Evolutionary conservation across 163 green algal species (phyloP), one percentile per base, ranked within the genome.

Genomic region (Trebouxiophyceae sp.): DNA sequence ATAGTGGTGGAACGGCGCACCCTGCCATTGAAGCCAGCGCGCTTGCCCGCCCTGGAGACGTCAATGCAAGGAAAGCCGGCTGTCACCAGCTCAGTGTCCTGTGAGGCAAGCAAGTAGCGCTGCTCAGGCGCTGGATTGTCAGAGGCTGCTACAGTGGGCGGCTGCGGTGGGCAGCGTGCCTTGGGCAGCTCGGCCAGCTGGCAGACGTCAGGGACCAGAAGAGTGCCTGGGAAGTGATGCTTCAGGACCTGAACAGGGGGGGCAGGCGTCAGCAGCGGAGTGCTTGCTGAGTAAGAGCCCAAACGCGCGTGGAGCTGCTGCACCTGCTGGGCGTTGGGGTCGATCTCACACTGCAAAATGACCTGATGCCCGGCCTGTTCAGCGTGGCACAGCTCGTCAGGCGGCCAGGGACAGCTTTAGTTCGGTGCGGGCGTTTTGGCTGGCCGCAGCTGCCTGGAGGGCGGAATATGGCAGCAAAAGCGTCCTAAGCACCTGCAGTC

Each of bases 11-110:
- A n/a, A n/a, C n/a, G n/a, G n/a, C n/a, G n/a, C n/a, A n/a, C n/a
- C n/a, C n/a, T n/a, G n/a, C 87, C 88, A 3, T 85, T 63, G 24
- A 93, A 65, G 20, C 88, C 88, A 2, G 45, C 31, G 0, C 87
- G 65, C 33, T 90, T 66, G 0, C 88, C 88, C 22, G 85, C 84
- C 5, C 85, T 69, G 64, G 73, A 87, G 26, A 96, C 83, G 60
- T 96, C 89, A 33, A 95, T 84, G 75, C 89, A 96, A 20, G 89
- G 89, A 67, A 97, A 96, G 22, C 90, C 90, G 6, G 90, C 90
- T 12, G 73, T 77, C 27, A 97, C 31, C 27, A 95, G 66, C 66
- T 97, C 90, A 5, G 84, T 93, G 32, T 90, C 84, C 80, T 90
- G 79, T 24, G n/a, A n/a, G n/a, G n/a, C n/a, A n/a, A n/a, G n/a